Conservation (phyloP, 169 alveolate species). For the Condylostoma magnum region DNA sequence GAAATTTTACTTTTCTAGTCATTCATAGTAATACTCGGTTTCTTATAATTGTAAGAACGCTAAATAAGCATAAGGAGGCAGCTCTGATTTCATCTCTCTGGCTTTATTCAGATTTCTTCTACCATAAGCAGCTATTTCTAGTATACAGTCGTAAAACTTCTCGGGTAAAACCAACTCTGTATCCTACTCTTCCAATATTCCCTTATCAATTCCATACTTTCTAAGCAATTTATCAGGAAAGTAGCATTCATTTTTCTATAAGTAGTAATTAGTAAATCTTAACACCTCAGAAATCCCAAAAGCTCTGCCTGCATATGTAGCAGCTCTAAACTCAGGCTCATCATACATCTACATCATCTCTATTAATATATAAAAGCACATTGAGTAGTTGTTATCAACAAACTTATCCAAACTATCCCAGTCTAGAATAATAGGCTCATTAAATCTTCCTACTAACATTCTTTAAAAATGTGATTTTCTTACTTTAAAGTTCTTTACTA, state of each 20-base stretch:
- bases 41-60: conserved; percentile 5
- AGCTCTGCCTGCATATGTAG: conserved; percentile 29
- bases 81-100: background rate
- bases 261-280: background rate
- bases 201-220: background rate
- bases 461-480: conserved; percentile 22
- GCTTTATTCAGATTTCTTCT: conserved; percentile 17
- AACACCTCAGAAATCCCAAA: conserved; percentile 8
- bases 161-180: background rate
- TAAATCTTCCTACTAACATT: conserved; percentile 18
- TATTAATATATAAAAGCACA: background rate
- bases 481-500: background rate
- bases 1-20: conserved; percentile 24
- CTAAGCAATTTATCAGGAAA: conserved; percentile 23
- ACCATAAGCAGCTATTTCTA: conserved; percentile 34
- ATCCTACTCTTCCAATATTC: background rate
- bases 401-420: conserved; percentile 1
- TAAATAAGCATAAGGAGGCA: conserved; percentile 19
- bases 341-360: background rate
- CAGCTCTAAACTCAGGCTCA: conserved; percentile 15
- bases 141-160: conserved; percentile 13
- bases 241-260: conserved; percentile 3
- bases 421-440: background rate
- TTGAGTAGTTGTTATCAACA: conserved; percentile 27
- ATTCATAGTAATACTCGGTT: background rate